Evolutionary conservation across 495 filamentous ascomycete genomes (phyloP), one percentile per base, ranked within the genome.

Genomic region (Aspergillus nanangensis): DNA sequence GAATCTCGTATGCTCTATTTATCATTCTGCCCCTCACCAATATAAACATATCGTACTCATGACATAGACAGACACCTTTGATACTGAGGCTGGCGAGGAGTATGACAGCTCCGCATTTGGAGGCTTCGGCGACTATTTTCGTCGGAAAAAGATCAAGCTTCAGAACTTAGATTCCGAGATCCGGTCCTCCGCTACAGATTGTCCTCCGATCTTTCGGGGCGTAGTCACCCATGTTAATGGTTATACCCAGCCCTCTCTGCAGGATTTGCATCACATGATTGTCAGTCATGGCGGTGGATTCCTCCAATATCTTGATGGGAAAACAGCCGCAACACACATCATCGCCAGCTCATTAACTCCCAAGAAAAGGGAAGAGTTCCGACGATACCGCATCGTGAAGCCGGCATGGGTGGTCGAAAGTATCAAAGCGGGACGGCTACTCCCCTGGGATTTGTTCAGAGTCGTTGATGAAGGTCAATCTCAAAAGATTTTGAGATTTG

Each of bases 321-420:
- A 96, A 71, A 96, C 91, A 1, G 79, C 81, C 53, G 89, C 90
- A 0, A 98, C 93, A 2, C 94, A 97, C 62, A 94, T 98, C 55
- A 90, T 98, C 56, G 90, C 92, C 4, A 89, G 86, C 36, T 83
- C 81, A 43, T 74, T 98, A 25, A 92, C 93, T 2, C 88, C 87
- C 0, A 97, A 95, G 72, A 98, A 98, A 59, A 77, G 79, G 22
- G 80, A 87, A 24, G 93, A 96, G 49, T 95, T 94, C 51, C 72
- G 68, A 17, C 80, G 78, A 45, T 97, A 96, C 57, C 82, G 89
- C 22, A 88, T 98, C 19, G 93, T 96, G 51, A 95, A 91, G 64
- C 93, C 93, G n/a, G 85, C 90, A 40, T 98, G 93, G 93, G 77
- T 97, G 2, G 83, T 88, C 8, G 93, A 97, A 48, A 94, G 90